Evolutionary conservation across 1,284 basidiomycete species (phyloP), one percentile per base, ranked within the genome.

Genomic region (Rhodotorula sp.): DNA sequence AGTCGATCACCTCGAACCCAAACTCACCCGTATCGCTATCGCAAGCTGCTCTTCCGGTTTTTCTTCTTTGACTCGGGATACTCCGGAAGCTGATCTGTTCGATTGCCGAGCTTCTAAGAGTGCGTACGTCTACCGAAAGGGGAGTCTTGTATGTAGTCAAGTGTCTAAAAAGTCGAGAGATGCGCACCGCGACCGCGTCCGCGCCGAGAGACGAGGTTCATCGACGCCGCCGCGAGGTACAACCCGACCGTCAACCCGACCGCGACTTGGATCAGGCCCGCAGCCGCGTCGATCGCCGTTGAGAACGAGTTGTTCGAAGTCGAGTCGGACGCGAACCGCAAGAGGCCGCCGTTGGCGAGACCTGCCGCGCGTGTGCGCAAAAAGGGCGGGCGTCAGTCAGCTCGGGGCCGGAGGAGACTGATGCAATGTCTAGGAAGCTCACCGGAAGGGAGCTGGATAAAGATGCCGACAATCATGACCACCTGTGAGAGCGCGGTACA

Each of bases 381-480:
- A 22, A 12, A 24, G 64, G 12, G 1, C 7, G 26, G 18, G 42
- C 15, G 6, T 15, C 44, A n/a, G 37, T 46, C 22, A 42, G 18
- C 29, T 14, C 26, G 17, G 29, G 46, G 45, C 14, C 0, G 29
- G 55, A 30, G 55, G 29, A 24, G 29, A 24, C 18, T 30, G 55
- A 20, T 29, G 26, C n/a, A 29, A 15, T n/a, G 45, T 26, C 15
- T 5, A 7, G 17, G 37, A 54, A 24, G 59, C 58, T 42, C 26
- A 60, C 91, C 92, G 12, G 89, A 90, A 0, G 91, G 93, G 0
- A 95, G 85, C 82, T 95, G 92, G 82, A 93, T 91, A 24, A 94
- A 83, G 69, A 94, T 90, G 6, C 69, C 90, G 87, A 74, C 64
- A 20, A 73, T 63, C 20, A 79, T 79, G 6, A 91, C 85, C 24